Evolutionary conservation across 1,284 basidiomycete species (phyloP), one percentile per base, ranked within the genome.

Genomic region (Ustilago curta): DNA sequence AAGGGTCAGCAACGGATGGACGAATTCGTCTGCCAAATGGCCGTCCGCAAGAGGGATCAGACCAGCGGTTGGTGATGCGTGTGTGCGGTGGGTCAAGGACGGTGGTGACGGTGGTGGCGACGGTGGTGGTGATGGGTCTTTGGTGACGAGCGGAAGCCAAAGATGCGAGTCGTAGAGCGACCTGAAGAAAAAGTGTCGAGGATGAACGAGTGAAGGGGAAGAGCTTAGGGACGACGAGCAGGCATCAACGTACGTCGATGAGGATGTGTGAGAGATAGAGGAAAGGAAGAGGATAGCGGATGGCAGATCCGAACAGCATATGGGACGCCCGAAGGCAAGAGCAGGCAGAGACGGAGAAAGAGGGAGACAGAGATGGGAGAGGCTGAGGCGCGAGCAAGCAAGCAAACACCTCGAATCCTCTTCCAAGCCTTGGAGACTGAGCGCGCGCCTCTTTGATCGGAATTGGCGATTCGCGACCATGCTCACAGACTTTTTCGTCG

Each of bases 201-300:
- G n/a, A 11, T 32, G 43, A 39, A 47, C 12, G 42, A 35, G 21
- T 23, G 50, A 19, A 43, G 5, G 50, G 54, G 44, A 42, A 47
- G 63, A 50, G 63, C n/a, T 29, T 66, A 59, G 63, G 63, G 35
- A 66, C 57, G 57, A 45, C 47, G 35, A 31, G 37, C 55, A 43
- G 51, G 14, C 8, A 32, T 47, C 21, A 11, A n/a, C 48, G 8
- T 37, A 35, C 14, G 59, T 43, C 23, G 53, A 27, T 39, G 35
- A 47, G 51, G 23, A 23, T 25, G 23, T 27, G 32, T 18, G 32
- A 39, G 54, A 31, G 43, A 9, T 32, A 16, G 32, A 50, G 19
- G 19, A 23, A 8, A 23, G 19, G 12, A 14, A 21, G 42, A 44
- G 19, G 42, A 37, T 14, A 16, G 19, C 48, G 48, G 48, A 50